Evolutionary conservation across 2,329 filamentous ascomycete species (phyloP).

Genomic region (Xylaria multiplex): DNA sequence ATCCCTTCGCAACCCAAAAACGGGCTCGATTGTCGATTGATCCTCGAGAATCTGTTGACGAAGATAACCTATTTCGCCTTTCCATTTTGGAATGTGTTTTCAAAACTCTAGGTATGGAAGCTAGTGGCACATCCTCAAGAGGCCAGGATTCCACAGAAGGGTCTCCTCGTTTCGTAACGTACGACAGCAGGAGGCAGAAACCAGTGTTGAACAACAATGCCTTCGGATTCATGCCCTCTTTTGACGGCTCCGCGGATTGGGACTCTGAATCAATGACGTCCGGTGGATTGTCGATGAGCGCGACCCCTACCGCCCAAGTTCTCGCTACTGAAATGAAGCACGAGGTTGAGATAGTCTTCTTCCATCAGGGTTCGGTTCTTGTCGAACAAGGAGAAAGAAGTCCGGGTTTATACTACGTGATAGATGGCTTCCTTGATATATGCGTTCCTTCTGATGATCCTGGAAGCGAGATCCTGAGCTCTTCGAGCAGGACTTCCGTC

Average conservation of each 20-base stretch:
- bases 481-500: constrained; percentile 50
- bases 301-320: constrained; percentile 71
- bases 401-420: constrained; percentile 94
- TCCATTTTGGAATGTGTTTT: constrained; percentile 96
- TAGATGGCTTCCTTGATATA: constrained; percentile 96
- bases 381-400: constrained; percentile 98
- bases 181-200: constrained; percentile 83
- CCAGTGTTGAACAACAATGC: constrained; percentile 82
- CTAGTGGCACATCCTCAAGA: constrained; percentile 70
- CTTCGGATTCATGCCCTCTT: constrained; percentile 89
- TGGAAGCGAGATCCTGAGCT: constrained; percentile 54
- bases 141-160: constrained; percentile 81
- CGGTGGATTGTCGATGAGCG: constrained; percentile 68
- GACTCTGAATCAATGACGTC: constrained; percentile 89
- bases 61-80: constrained; percentile 87
- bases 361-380: constrained; percentile 91
- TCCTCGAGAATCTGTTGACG: constrained; percentile 83
- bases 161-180: constrained; percentile 85
- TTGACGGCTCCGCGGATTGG: constrained; percentile 79
- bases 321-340: constrained; percentile 84
- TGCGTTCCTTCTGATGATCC: constrained; percentile 79
- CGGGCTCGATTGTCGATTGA: constrained; percentile 65
- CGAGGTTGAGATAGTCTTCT: constrained; percentile 97
- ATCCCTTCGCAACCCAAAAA: constrained; percentile 66
- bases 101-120: constrained; percentile 86